Evolutionary conservation across 2,329 filamentous ascomycete species (phyloP).

Genomic region (Dendrostoma leiphaemia): DNA sequence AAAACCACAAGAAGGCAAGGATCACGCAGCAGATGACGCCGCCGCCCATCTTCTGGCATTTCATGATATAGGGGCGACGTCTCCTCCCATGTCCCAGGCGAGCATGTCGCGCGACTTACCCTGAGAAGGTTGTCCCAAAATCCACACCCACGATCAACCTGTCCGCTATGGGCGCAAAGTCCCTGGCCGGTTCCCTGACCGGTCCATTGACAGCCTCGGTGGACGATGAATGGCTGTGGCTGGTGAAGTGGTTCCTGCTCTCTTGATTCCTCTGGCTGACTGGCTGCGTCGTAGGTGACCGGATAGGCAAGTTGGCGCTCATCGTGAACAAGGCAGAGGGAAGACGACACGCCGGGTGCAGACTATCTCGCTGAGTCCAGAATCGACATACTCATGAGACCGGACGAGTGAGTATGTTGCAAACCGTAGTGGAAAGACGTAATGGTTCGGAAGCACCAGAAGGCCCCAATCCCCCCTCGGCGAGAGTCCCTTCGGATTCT

Average conservation of each 20-base stretch:
- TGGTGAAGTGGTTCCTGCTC: constrained; percentile 56
- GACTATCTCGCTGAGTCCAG: constrained; percentile 4
- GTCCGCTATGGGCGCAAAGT: constrained; percentile 54
- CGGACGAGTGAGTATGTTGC: no score
- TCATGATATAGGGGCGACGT: no score
- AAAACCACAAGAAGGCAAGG: no score
- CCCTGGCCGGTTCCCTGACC: constrained; percentile 53
- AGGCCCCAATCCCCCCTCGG: no score
- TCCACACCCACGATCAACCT: constrained; percentile 75
- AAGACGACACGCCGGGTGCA: constrained; percentile 19
- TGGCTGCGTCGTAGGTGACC: constrained; percentile 33
- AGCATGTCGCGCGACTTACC: constrained; percentile 60
- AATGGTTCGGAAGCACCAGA: no score
- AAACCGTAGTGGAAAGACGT: no score
- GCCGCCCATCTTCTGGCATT: not conserved
- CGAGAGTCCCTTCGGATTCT: no score
- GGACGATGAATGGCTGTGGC: constrained; percentile 52
- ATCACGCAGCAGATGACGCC: not conserved
- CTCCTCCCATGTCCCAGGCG: no score
- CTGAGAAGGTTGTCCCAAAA: constrained; percentile 82
- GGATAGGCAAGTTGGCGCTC: constrained; percentile 51
- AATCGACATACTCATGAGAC: constrained; percentile 10
- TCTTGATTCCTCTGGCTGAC: constrained; percentile 50
- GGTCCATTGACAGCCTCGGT: constrained; percentile 64
- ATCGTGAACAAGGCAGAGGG: constrained; percentile 23